A percentile compares a stretch with the other conserved stretches of the same genome.
These are phyloP conservation scores for Geranium incanum DNA, from an alignment of 441 rosid species.

Conservation along the genomic window DNA sequence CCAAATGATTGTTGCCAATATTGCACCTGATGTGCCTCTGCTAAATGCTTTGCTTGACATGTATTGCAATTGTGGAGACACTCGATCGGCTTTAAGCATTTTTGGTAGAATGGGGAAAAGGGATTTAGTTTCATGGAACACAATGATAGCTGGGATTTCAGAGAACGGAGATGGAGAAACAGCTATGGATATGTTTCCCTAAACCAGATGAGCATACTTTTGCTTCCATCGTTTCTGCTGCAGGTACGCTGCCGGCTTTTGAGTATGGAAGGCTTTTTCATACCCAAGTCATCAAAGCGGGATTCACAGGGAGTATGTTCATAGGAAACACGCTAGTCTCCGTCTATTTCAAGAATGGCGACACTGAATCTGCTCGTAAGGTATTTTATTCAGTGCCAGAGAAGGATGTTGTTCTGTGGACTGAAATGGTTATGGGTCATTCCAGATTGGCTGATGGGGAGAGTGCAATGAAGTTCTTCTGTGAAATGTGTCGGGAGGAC, in stretches of 20 bases:
- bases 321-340: constrained; percentile 63
- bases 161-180: constrained; percentile 50
- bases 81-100: constrained; percentile 32
- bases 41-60: constrained; percentile 78
- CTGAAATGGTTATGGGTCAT: constrained; percentile 77
- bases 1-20: constrained; percentile 35
- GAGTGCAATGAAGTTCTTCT: constrained; percentile 41
- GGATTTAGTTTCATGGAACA: constrained; percentile 77
- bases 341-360: constrained; percentile 63
- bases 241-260: constrained; percentile 30
- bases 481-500: constrained; percentile 47
- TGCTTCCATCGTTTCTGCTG: constrained; percentile 58
- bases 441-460: constrained; percentile 60
- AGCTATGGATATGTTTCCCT: constrained; percentile 44
- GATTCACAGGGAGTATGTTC: constrained; percentile 47
- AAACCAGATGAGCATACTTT: constrained; percentile 75
- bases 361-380: constrained; percentile 41
- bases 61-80: constrained; percentile 63
- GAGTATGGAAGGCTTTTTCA: constrained; percentile 59
- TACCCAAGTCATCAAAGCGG: constrained; percentile 49
- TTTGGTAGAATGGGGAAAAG: constrained; percentile 43
- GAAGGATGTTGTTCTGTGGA: constrained; percentile 79
- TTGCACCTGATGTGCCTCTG: constrained; percentile 46
- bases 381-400: constrained; percentile 39
- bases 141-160: constrained; percentile 60